phyloP scores from a whole-genome alignment of 2,329 filamentous ascomycete genomes.

The Mycosphaerella sp. region DNA sequence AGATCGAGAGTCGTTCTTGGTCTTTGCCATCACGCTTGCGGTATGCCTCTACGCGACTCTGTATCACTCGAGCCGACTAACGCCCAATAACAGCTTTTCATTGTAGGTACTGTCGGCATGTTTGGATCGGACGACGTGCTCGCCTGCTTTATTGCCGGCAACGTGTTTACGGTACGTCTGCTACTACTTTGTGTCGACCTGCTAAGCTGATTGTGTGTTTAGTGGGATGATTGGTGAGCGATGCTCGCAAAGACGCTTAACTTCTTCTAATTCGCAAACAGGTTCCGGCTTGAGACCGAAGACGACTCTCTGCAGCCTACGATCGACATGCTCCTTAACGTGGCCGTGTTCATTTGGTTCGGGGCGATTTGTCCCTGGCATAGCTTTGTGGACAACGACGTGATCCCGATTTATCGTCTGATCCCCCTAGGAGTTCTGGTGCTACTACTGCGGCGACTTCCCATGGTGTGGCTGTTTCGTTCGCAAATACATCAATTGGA shows the following conservation, averaged over 20 bases:
- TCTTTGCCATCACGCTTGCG: conserved; percentile 77
- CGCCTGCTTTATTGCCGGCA: conserved; percentile 88
- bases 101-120: conserved; percentile 79
- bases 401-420: conserved; percentile 69
- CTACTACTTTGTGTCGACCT: no score
- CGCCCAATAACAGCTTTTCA: conserved; percentile 55
- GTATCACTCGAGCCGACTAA: neutral
- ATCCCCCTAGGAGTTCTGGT: conserved; percentile 68
- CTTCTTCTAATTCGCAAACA: conserved; percentile 43
- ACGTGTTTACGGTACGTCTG: conserved; percentile 59
- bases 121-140: conserved; percentile 84
- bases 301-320: conserved; percentile 93
- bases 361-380: conserved; percentile 79
- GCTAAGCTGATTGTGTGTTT: no score
- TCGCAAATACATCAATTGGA: conserved; percentile 73
- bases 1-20: conserved; percentile 79
- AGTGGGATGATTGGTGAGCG: conserved; percentile 42
- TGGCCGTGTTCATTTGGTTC: conserved; percentile 81
- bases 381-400: conserved; percentile 58
- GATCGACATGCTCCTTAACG: conserved; percentile 89
- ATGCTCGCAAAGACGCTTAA: neutral
- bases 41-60: conserved; percentile 39
- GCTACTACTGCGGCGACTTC: conserved; percentile 68
- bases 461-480: conserved; percentile 68
- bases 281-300: conserved; percentile 82